A percentile compares a stretch with the other conserved stretches of the same genome.
Conservation (phyloP, 805 yeast species). For the Kuraishia cidri region DNA sequence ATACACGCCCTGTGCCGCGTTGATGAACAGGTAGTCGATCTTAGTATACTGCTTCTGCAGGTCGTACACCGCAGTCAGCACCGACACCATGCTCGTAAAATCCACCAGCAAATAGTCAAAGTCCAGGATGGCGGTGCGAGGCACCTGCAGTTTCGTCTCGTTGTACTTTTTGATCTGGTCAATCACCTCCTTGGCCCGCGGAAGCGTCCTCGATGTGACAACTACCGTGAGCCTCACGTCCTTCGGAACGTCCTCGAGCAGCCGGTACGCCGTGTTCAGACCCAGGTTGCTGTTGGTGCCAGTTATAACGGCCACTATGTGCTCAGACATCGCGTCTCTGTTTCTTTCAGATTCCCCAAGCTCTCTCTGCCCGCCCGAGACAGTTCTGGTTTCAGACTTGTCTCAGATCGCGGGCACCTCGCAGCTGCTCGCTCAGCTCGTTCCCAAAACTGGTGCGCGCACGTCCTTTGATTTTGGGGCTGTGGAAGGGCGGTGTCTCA, state of each 20-base stretch:
- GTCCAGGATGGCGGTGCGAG: constrained; percentile 55
- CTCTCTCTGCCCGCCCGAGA: too few species aligned
- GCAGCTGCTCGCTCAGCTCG: too few species aligned
- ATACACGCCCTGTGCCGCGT: constrained; percentile 87
- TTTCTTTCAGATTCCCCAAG: too few species aligned
- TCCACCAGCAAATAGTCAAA: constrained; percentile 89
- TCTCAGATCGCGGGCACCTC: too few species aligned
- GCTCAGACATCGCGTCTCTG: too few species aligned
- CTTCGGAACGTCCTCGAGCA: constrained; percentile 51
- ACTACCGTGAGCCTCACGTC: constrained; percentile 61
- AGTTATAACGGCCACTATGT: constrained; percentile 21
- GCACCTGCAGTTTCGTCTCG: constrained; percentile 16
- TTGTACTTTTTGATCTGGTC: constrained; percentile 39
- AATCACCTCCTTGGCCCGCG: constrained; percentile 74
- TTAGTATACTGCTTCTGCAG: constrained; percentile 51
- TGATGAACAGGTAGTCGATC: constrained; percentile 74
- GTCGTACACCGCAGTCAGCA: constrained; percentile 67
- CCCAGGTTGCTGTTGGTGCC: constrained; percentile 64
- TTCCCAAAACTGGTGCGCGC: too few species aligned
- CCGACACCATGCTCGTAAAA: constrained; percentile 82
- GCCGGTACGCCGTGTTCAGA: constrained; percentile 71
- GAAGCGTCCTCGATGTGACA: constrained; percentile 84
- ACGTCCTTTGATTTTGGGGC: too few species aligned
- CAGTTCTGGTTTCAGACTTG: too few species aligned
- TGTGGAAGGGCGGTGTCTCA: too few species aligned